Evolutionary conservation across 495 filamentous ascomycete species (phyloP), one percentile per base, ranked within the genome.

Genomic region (Lepidopterella palustris): DNA sequence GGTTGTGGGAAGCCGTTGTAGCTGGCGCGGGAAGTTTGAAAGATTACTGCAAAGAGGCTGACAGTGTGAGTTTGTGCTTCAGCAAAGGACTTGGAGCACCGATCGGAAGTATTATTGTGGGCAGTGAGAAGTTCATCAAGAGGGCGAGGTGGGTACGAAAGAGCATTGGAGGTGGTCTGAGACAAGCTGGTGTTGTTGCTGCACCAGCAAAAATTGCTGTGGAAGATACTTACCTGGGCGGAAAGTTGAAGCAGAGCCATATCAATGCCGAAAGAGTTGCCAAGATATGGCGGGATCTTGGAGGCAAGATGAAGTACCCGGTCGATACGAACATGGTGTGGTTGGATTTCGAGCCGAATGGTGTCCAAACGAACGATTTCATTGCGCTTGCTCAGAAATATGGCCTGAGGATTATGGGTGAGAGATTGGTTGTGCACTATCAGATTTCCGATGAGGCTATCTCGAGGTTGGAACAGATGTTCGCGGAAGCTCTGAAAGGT

Each of bases 321-420:
- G 85, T 86, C 3, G 86, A 96, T 65, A 96, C 92, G 40, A 96
- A 97, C 71, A 96, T 96, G 87, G 83, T 95, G 15, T 97, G 91
- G 92, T 63, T 96, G 57, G 87, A 95, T 72, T 72, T 96, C 27
- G 82, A 85, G 26, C 76, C 61, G 13, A 63, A 67, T 5, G 74
- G 77, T 0, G 74, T 84, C 55, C 61, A 67, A 4, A 57, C 42
- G 10, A 74, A 78, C 47, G 70, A 68, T 28, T 76, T 86, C 29
- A 73, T 78, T 20, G 71, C 75, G 56, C 66, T 80, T 15, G 80
- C 76, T 9, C 70, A 74, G 64, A 75, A 80, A 60, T 72, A 73
- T 20, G 86, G 87, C 0, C 51, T 88, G 42, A 80, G 70, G 59
- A 32, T 85, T 0, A 62, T 76, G 20, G 76, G 76, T 9, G 76